Evolutionary conservation across 192 early-diverging fungal species (phyloP).

Genomic region (Backusella mclennaniae): DNA sequence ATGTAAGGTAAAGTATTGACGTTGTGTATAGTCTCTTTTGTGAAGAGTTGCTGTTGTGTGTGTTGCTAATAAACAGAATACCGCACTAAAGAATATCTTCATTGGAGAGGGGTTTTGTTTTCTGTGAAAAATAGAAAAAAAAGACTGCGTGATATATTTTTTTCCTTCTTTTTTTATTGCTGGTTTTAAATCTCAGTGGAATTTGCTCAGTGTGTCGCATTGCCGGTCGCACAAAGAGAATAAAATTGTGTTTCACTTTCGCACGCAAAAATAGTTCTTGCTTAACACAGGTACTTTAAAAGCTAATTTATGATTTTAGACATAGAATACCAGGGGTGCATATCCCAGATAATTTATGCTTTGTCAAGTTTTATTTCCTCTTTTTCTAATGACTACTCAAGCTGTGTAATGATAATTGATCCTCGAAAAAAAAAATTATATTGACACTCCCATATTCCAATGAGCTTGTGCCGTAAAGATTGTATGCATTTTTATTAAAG

Average conservation of each 20-base stretch:
- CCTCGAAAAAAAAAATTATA: too few species aligned
- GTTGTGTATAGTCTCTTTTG: slow-evolving; percentile 38
- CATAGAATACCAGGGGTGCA: too few species aligned
- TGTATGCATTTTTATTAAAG: background rate
- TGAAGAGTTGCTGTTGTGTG: background rate
- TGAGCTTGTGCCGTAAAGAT: too few species aligned
- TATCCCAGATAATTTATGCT: too few species aligned
- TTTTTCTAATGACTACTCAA: too few species aligned
- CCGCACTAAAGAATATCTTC: background rate
- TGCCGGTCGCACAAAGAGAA: background rate
- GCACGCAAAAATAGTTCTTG: too few species aligned
- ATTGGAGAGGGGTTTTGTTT: background rate
- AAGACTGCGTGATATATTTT: background rate
- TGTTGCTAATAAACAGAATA: background rate
- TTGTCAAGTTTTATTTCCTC: too few species aligned
- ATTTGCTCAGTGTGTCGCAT: background rate
- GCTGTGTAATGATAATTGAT: too few species aligned
- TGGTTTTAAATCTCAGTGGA: background rate
- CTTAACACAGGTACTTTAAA: too few species aligned
- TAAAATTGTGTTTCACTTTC: background rate
- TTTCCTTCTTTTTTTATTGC: background rate
- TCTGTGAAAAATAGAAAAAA: background rate
- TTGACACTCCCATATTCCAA: too few species aligned
- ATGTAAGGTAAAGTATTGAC: slow-evolving; percentile 51
- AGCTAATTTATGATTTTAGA: too few species aligned